Evolutionary conservation across 441 rosid genomes (phyloP).

Genomic region (Pelargonium cotyledonis): DNA sequence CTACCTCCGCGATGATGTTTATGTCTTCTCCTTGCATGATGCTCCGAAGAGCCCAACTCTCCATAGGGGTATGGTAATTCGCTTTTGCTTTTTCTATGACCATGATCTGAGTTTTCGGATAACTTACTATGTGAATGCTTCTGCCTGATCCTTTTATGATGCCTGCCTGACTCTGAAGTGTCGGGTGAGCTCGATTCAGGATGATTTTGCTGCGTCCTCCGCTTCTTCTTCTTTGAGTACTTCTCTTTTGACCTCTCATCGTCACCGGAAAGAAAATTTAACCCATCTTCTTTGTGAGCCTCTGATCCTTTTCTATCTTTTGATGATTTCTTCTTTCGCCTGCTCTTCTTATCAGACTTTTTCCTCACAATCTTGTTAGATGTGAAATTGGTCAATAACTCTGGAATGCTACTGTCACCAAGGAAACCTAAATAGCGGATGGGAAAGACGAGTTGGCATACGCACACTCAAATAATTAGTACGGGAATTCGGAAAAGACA

Average conservation of each 20-base stretch:
- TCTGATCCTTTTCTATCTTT: constrained; percentile 19
- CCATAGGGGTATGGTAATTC: not conserved
- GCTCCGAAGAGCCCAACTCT: not conserved
- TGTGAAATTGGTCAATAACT: constrained; percentile 44
- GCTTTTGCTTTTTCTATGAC: not conserved
- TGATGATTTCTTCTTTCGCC: constrained; percentile 40
- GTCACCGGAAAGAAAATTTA: constrained; percentile 36
- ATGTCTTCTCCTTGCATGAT: not conserved
- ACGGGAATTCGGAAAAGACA: not conserved
- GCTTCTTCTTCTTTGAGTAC: constrained; percentile 26
- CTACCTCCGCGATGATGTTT: not conserved
- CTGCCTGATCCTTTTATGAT: constrained; percentile 25
- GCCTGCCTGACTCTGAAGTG: constrained; percentile 29
- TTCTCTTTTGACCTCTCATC: constrained; percentile 39
- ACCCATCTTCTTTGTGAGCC: constrained; percentile 27
- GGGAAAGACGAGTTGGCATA: constrained; percentile 13
- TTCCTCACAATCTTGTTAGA: constrained; percentile 38
- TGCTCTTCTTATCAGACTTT: constrained; percentile 43
- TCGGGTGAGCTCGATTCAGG: constrained; percentile 37
- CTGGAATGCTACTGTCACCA: constrained; percentile 47
- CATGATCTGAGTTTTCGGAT: not conserved
- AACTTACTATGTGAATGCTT: constrained; percentile 29
- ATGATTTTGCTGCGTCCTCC: constrained; percentile 31
- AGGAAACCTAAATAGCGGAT: constrained; percentile 62
- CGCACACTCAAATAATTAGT: constrained; percentile 1